Percentiles rank a stretch among this genome's conserved stretches.
phyloP scores from a whole-genome alignment of 257 asterid species.

The Petunia axillaris region DNA sequence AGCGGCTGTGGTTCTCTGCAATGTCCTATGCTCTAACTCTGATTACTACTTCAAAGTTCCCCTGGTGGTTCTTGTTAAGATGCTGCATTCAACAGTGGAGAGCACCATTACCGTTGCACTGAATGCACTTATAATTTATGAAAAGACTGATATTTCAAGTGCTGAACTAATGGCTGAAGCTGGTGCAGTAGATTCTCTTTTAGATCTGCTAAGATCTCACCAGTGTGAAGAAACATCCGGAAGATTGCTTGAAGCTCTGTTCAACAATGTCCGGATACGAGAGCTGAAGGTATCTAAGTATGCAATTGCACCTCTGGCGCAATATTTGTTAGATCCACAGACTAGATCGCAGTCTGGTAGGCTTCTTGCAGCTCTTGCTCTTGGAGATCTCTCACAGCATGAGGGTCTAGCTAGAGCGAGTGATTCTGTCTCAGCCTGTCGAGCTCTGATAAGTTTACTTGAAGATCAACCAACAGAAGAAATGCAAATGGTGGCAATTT shows the following conservation, averaged over 20 bases:
- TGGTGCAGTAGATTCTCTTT: conserved; percentile 79
- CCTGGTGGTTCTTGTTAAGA: conserved; percentile 68
- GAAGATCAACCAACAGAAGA: conserved; percentile 80
- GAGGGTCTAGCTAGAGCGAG: conserved; percentile 84
- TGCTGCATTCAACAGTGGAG: conserved; percentile 59
- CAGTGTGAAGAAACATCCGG: conserved; percentile 74
- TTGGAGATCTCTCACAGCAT: conserved; percentile 88
- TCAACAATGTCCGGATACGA: conserved; percentile 61
- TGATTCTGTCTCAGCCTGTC: conserved; percentile 78
- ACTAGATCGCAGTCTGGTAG: conserved; percentile 66
- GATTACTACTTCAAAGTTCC: conserved; percentile 68
- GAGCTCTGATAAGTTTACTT: conserved; percentile 66
- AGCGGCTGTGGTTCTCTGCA: conserved; percentile 74
- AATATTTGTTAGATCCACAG: conserved; percentile 84
- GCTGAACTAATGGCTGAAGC: conserved; percentile 76
- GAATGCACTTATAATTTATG: conserved; percentile 70
- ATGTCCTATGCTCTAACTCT: conserved; percentile 55
- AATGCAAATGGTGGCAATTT: conserved; percentile 73
- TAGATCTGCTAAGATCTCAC: conserved; percentile 84
- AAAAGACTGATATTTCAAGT: conserved; percentile 62
- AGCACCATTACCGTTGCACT: conserved; percentile 62
- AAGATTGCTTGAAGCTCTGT: conserved; percentile 71
- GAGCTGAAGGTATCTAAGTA: conserved; percentile 78
- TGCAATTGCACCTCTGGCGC: conserved; percentile 87
- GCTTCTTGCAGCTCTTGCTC: conserved; percentile 85